Base-by-base conservation (phyloP, 345 rosid species). In the Abelmoschus esculentus region DNA sequence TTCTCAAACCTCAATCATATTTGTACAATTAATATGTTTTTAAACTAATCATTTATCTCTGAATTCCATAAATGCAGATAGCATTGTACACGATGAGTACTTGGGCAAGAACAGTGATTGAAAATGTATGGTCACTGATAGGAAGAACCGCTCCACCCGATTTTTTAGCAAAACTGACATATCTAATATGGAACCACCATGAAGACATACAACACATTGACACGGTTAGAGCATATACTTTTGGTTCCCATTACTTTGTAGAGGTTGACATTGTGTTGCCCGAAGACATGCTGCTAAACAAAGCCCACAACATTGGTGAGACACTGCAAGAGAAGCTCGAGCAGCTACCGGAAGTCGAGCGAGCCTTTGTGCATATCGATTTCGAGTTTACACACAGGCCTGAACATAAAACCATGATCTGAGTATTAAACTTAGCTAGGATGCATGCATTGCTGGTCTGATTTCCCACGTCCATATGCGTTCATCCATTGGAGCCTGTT, bases 71-170 rank as follows among this genome's bases (percentile, higher is more conserved):
- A 49, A 29, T 70, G 79, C 87, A 90, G 97, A 89, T 91, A 66
- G 92, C 97, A n/a, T 8, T 91, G 18, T 91, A 91, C 49, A 91
- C 97, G 0, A 89, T 89, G 28, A 68, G 58, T 62, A 87, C 91
- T 3, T 91, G 97, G 97, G 84, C 92, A 4, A 87, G 72, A 81
- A 89, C 86, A 9, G 96, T 91, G 14, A 17, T 91, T 1, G 91
- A 91, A 81, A 91, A 91, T 60, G 97, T 87, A 19, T 50, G 83
- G 72, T 82, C 88, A 3, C 76, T 89, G 12, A 86, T 89, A 4
- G 92, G 96, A 72, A 83, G 91, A 40, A 82, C 87, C 2, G 97
- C 96, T 1, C 96, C 97, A 5, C 97, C 97, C 0, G 96, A 91
- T 50, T 91, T 89, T 74, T 63, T 91, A 17, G 80, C 92, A 2